These are phyloP conservation scores for Cicer yamashitae DNA, from an alignment of 306 rosid genomes.

Conservation along the genomic window DNA sequence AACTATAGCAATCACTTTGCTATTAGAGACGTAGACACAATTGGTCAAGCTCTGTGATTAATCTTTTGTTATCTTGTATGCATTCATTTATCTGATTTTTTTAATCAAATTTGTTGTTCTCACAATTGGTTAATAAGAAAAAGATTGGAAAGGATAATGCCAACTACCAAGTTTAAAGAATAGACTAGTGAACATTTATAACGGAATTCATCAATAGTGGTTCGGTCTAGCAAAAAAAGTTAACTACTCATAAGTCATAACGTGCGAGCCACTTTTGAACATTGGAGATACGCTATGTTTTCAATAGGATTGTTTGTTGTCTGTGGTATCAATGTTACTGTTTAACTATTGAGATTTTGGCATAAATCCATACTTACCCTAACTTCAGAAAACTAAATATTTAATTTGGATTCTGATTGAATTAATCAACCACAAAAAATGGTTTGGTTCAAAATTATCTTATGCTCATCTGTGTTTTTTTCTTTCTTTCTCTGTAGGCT, in stretches of 20 bases:
- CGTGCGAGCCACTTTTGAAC: too few relatives aligned
- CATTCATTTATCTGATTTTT: too few relatives aligned
- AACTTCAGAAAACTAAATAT: background rate
- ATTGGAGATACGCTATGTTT: too few relatives aligned
- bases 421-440: background rate
- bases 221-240: too few relatives aligned
- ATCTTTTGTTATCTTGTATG: background rate
- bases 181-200: background rate
- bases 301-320: too few relatives aligned
- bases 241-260: too few relatives aligned
- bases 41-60: background rate
- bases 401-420: constrained; percentile 21
- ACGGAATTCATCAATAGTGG: too few relatives aligned
- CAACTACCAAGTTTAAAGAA: background rate
- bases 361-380: background rate
- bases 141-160: background rate
- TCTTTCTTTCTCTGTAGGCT: constrained; percentile 56
- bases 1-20: too few relatives aligned
- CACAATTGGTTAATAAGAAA: background rate
- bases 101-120: background rate
- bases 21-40: too few relatives aligned
- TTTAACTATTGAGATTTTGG: too few relatives aligned
- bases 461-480: background rate
- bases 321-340: too few relatives aligned
- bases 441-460: background rate